These are phyloP conservation scores for Malus sieversii DNA, from an alignment of 306 rosid genomes.

Conservation along the genomic window DNA sequence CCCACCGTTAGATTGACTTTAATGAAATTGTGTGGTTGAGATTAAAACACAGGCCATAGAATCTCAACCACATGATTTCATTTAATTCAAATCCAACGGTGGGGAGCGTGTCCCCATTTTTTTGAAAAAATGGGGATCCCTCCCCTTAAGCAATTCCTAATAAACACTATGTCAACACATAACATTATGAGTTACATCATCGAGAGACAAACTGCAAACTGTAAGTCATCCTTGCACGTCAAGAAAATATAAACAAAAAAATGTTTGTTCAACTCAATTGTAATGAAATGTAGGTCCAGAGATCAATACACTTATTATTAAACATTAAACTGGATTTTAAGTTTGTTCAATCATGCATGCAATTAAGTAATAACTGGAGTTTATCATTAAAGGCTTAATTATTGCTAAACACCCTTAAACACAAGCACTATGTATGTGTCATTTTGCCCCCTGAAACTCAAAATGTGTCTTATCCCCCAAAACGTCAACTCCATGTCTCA, in stretches of 20 bases:
- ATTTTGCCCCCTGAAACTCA: too few species aligned
- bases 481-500: too few species aligned
- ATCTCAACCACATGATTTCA: too few species aligned
- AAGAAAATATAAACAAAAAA: neutral
- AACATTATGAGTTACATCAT: neutral
- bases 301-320: neutral
- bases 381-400: neutral
- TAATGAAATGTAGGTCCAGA: neutral
- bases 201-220: neutral
- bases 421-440: too few species aligned
- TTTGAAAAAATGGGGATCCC: too few species aligned
- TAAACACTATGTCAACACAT: neutral
- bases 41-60: too few species aligned
- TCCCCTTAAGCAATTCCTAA: neutral
- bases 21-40: too few species aligned
- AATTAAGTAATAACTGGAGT: neutral
- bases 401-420: too few species aligned
- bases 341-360: neutral
- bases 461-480: too few species aligned
- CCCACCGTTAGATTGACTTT: too few species aligned
- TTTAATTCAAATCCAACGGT: too few species aligned
- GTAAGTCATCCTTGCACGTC: neutral
- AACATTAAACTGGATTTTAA: neutral
- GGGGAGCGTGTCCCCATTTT: too few species aligned
- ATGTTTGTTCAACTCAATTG: neutral